phyloP scores from a whole-genome alignment of 2,329 filamentous ascomycete genomes.

The Venturia pyrina region DNA sequence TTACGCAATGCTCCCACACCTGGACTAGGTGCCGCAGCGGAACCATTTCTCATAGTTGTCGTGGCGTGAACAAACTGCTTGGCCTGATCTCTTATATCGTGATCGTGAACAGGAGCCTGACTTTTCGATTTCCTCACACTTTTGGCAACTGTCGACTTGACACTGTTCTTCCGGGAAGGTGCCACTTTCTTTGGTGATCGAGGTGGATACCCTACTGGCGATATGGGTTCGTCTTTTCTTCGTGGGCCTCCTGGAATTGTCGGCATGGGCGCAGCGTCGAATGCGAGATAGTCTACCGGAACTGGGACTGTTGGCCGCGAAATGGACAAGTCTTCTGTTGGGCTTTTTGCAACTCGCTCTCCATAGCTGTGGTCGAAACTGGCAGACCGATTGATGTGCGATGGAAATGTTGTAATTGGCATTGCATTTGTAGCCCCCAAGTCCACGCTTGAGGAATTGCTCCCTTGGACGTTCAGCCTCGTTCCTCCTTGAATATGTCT shows the following conservation, averaged over 20 bases:
- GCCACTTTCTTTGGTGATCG: constrained; percentile 5
- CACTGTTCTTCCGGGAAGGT: constrained; percentile 42
- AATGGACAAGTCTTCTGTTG: constrained; percentile 20
- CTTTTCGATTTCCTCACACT: constrained; percentile 29
- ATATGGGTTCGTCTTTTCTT: constrained; percentile 32
- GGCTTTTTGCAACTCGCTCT: not conserved
- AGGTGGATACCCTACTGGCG: constrained; percentile 21
- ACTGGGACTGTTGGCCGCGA: constrained; percentile 26
- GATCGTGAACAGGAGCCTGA: constrained; percentile 26
- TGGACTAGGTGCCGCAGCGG: constrained; percentile 39
- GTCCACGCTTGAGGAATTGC: constrained; percentile 57
- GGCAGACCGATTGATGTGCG: constrained; percentile 55
- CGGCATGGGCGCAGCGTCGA: constrained; percentile 78
- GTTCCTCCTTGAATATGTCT: constrained; percentile 24
- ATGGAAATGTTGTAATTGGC: constrained; percentile 43
- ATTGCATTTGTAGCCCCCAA: constrained; percentile 29
- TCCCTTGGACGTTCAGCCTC: constrained; percentile 60
- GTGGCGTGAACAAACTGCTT: constrained; percentile 38
- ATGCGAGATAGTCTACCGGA: constrained; percentile 42
- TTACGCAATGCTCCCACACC: constrained; percentile 41
- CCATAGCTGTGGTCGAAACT: constrained; percentile 56
- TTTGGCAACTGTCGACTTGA: constrained; percentile 46
- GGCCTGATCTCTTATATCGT: constrained; percentile 34
- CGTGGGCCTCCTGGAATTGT: constrained; percentile 74
- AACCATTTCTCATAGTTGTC: constrained; percentile 27